Evolutionary conservation across 345 rosid species (phyloP).

Genomic region (Nephelium lappaceum): DNA sequence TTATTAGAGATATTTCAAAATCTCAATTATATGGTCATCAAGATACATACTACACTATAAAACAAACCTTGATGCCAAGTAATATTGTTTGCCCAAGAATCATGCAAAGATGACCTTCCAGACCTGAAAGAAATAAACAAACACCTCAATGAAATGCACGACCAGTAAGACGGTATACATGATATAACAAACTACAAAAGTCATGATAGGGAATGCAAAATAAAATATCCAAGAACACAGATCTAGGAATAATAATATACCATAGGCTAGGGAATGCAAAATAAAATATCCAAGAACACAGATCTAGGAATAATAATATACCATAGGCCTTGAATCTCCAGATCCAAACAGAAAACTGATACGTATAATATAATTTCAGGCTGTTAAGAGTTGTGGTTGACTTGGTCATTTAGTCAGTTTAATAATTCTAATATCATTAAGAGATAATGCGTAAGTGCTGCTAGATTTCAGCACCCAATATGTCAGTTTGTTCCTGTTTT

Average conservation of each 20-base stretch:
- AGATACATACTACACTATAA: conserved; percentile 11
- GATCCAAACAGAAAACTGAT: neutral
- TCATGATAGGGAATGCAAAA: neutral
- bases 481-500: too few species aligned
- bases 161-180: neutral
- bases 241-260: neutral
- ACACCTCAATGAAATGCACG: neutral
- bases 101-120: conserved; percentile 72
- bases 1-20: conserved; percentile 12
- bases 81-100: conserved; percentile 76
- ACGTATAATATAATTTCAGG: too few species aligned
- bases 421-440: too few species aligned
- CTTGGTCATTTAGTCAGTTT: too few species aligned
- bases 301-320: neutral
- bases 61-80: conserved; percentile 85
- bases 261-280: neutral
- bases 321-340: neutral
- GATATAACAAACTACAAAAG: neutral
- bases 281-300: neutral
- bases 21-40: neutral
- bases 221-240: neutral
- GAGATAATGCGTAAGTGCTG: too few species aligned
- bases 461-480: too few species aligned
- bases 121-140: conserved; percentile 53
- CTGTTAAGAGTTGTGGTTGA: too few species aligned